A percentile compares a stretch with the other conserved stretches of the same genome.
Evolutionary conservation across 1,284 basidiomycete species (phyloP).

Genomic region (Vanrija humicola): DNA sequence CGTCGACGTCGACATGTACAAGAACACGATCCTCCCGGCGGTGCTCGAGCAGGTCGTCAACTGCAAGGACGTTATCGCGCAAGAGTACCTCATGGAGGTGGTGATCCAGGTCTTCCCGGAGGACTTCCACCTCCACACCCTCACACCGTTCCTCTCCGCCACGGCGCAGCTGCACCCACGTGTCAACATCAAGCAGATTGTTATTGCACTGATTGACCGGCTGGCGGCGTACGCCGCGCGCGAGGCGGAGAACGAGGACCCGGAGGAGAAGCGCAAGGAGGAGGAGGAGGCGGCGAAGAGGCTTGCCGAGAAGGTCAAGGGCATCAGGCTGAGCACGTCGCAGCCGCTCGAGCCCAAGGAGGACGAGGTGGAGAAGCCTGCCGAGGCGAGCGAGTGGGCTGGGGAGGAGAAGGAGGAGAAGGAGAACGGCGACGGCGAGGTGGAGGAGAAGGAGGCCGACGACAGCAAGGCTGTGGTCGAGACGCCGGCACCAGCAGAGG

Average conservation of each 20-base stretch:
- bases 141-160: constrained; percentile 86
- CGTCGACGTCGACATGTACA: constrained; percentile 87
- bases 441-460: constrained; percentile 11
- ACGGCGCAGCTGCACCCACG: constrained; percentile 91
- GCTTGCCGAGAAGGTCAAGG: constrained; percentile 76
- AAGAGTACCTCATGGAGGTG: constrained; percentile 97
- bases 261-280: constrained; percentile 81
- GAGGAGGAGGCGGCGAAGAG: constrained; percentile 84
- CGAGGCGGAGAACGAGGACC: constrained; percentile 87
- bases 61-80: constrained; percentile 94
- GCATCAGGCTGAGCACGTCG: constrained; percentile 48
- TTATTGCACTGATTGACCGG: constrained; percentile 92
- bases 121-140: constrained; percentile 88
- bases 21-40: constrained; percentile 73
- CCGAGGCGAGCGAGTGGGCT: constrained; percentile 40
- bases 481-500: constrained; percentile 26
- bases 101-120: constrained; percentile 97
- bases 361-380: constrained; percentile 30
- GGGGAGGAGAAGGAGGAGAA: background rate
- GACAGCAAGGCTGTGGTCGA: constrained; percentile 46
- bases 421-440: constrained; percentile 8
- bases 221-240: constrained; percentile 87
- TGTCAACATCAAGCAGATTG: constrained; percentile 94
- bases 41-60: constrained; percentile 92
- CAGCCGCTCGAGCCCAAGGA: constrained; percentile 18